Conservation (phyloP, 1,284 basidiomycete species). For the Ganoderma multipileum region DNA sequence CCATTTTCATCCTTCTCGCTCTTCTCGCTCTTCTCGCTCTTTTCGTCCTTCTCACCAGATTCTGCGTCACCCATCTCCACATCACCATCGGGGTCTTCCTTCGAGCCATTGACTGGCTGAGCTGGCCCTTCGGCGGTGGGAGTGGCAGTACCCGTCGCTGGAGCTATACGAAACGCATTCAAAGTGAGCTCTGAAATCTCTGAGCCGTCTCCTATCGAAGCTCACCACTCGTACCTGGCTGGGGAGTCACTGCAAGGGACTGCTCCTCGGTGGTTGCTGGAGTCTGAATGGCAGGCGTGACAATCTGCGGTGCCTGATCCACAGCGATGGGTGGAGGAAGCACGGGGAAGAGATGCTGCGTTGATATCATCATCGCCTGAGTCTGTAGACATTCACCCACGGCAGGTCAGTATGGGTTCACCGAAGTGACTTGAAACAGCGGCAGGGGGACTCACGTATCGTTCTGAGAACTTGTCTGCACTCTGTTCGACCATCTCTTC, state of each 20-base stretch:
- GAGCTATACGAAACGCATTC: background rate
- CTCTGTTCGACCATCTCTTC: slow-evolving; percentile 77
- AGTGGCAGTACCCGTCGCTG: slow-evolving; percentile 21
- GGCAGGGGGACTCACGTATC: slow-evolving; percentile 17
- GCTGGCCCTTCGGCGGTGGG: slow-evolving; percentile 20
- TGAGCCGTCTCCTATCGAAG: background rate
- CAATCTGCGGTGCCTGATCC: slow-evolving; percentile 35
- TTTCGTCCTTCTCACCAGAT: slow-evolving; percentile 29
- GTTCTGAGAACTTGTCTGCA: slow-evolving; percentile 55
- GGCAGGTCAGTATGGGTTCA: background rate
- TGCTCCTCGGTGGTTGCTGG: slow-evolving; percentile 28
- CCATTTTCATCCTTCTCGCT: slow-evolving; percentile 26
- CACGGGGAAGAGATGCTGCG: slow-evolving; percentile 77
- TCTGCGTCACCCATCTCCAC: slow-evolving; percentile 29
- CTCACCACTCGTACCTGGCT: slow-evolving; percentile 30
- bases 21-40: slow-evolving; percentile 8
- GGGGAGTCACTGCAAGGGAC: slow-evolving; percentile 30
- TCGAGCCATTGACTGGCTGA: slow-evolving; percentile 17
- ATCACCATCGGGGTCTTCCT: slow-evolving; percentile 33
- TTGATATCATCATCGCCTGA: slow-evolving; percentile 86
- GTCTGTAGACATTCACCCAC: slow-evolving; percentile 54
- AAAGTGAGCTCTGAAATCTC: background rate
- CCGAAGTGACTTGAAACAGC: background rate
- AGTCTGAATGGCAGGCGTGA: slow-evolving; percentile 34
- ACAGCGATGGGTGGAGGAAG: slow-evolving; percentile 29